These are phyloP conservation scores for Scleroderma bovista DNA, from an alignment of 768 basidiomycete genomes.

Conservation along the genomic window DNA sequence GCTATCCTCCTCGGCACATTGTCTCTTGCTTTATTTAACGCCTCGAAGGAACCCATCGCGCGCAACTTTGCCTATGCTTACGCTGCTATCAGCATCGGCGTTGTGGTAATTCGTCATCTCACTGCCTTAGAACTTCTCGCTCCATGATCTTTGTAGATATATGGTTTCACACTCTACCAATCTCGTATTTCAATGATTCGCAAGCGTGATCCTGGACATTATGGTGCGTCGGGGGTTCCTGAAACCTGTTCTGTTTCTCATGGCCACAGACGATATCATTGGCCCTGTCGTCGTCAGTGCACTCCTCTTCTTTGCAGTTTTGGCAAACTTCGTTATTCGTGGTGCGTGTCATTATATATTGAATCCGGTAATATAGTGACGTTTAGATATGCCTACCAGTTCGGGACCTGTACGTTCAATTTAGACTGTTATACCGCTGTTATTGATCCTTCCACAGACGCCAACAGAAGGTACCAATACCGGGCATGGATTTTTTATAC, in stretches of 20 bases:
- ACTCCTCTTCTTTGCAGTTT: constrained; percentile 80
- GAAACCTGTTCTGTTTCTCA: background rate
- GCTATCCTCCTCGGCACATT: constrained; percentile 81
- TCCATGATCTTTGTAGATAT: constrained; percentile 44
- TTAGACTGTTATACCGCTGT: background rate
- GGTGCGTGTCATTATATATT: constrained; percentile 41
- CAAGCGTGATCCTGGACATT: constrained; percentile 80
- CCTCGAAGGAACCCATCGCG: constrained; percentile 59
- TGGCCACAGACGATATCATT: constrained; percentile 58
- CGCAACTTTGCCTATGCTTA: constrained; percentile 79
- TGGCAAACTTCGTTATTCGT: constrained; percentile 84
- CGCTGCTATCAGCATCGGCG: constrained; percentile 68
- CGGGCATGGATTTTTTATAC: constrained; percentile 22
- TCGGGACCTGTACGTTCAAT: constrained; percentile 49
- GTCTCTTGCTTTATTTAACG: constrained; percentile 84
- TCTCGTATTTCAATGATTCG: constrained; percentile 88
- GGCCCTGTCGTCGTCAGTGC: constrained; percentile 83
- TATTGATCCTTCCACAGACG: constrained; percentile 12
- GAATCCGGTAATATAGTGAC: constrained; percentile 3
- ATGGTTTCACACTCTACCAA: constrained; percentile 85
- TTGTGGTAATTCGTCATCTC: constrained; percentile 41
- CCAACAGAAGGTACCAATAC: constrained; percentile 23
- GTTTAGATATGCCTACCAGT: constrained; percentile 31
- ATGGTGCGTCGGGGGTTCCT: constrained; percentile 52
- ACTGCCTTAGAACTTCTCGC: background rate